Base-by-base conservation (phyloP, 768 basidiomycete genomes). In the Podaxis sp. region DNA sequence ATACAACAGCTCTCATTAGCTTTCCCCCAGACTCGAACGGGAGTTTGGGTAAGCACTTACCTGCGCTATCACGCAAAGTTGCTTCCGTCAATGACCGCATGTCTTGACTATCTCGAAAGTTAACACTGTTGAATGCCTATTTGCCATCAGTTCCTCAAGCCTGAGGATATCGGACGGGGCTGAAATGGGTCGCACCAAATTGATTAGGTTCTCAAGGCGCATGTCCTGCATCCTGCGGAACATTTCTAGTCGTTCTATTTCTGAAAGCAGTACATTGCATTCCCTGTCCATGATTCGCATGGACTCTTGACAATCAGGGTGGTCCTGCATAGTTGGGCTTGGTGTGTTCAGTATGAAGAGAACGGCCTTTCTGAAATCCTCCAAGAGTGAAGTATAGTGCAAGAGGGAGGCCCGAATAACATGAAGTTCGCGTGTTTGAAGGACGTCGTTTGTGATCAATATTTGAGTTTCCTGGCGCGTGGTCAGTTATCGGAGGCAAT, bases 401-500 rank as follows among this genome's bases (percentile, higher is more conserved):
- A 87, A 74, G 13, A 80, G 75, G 59, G 83, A 82, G 1, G 85
- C 84, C 47, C 80, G 82, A 57, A 87, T 75, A 59, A 81, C 74
- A 64, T 87, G 83, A 50, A 86, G 73, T 53, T 82, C 77, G 19
- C 73, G 80, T 4, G 85, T 84, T 19, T 83, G 74, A 13, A 66
- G 55, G 60, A 77, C 69, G 46, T 77, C 74, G 47, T 73, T 72
- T 24, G 73, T 79, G n/a, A 64, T 55, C 19, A 81, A 74, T 7
- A 79, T 77, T 33, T 66, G 64, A 24, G 76, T 68, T 72, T 84
- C 83, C 82, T 83, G 54, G 57, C 0, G 2, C 43, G 19, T 13
- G 6, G 11, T 27, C 5, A 54, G 37, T 46, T 46, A 29, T 15
- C 22, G 33, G n/a, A 3, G 29, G 27, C 36, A 19, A 12, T 36